Base-by-base conservation (phyloP, 1,284 basidiomycete species). In the Ceratobasidium sp. region DNA sequence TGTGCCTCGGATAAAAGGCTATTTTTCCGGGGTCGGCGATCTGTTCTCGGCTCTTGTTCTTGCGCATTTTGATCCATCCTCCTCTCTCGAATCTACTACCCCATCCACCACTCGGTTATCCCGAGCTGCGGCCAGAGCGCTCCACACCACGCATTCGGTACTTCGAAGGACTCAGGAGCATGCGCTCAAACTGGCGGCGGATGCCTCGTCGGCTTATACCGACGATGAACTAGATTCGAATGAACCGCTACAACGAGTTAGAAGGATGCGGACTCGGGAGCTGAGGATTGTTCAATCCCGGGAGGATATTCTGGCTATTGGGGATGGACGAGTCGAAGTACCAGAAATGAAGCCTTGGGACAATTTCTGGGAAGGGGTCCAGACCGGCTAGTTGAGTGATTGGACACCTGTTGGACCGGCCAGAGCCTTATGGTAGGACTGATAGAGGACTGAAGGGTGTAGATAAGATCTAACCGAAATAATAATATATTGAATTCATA, bases 21-120 rank as follows among this genome's bases (percentile, higher is more conserved):
- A 98, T 82, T 99, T 97, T 80, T 93, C 93, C 9, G 97, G 97
- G 30, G 96, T 98, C 1, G 97, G 97, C 14, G 97, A 99, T 79
- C 87, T 98, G 67, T 99, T 99, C 83, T 96, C 96, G 1, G 94
- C 97, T 0, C 88, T 99, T 69, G 88, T 96, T 18, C 84, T 97
- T 0, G 97, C 90, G 0, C 91, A 96, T 77, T 98, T 90, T 80
- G 77, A 69, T 34, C 9, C 23, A 80, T 21, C 76, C 78, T 21
- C 45, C 73, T 14, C 21, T 28, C 26, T 39, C 62, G 14, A 30
- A 21, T 36, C 36, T 3, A 74, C 74, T 41, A 83, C 4, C 80
- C 84, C 6, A 80, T 88, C 2, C 77, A 80, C 75, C 89, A 94
- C 9, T 85, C 88, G 36, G 85, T 91, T 65, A 83, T 87, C 81